Percentiles rank a stretch among this genome's conserved stretches.
Evolutionary conservation across 2,329 filamentous ascomycete species (phyloP).

Genomic region (Lachnellula willkommii): DNA sequence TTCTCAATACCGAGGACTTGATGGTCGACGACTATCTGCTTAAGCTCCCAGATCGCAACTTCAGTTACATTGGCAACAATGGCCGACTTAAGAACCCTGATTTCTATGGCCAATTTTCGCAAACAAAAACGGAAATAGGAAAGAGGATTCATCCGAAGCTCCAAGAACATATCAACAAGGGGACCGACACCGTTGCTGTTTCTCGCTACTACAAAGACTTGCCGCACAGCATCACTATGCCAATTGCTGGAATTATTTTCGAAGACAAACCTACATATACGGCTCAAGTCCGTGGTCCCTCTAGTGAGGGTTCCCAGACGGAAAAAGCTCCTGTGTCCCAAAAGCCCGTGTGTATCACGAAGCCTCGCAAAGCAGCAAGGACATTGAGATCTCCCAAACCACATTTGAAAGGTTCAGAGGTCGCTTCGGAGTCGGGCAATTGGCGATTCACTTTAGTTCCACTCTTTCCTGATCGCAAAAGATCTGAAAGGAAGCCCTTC

Average conservation of each 20-base stretch:
- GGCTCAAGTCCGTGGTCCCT: neutral
- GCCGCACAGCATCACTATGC: slow-evolving; percentile 8
- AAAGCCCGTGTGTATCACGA: neutral
- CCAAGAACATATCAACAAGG: slow-evolving; percentile 17
- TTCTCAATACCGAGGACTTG: slow-evolving; percentile 15
- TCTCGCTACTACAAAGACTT: slow-evolving; percentile 18
- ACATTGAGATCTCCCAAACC: neutral
- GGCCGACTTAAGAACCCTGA: slow-evolving; percentile 16
- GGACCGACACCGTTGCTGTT: slow-evolving; percentile 14
- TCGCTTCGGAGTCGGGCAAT: neutral
- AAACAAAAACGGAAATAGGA: neutral
- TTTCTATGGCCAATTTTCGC: neutral
- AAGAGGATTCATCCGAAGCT: slow-evolving; percentile 22
- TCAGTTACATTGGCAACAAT: slow-evolving; percentile 14
- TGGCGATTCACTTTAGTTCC: neutral
- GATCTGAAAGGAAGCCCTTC: neutral
- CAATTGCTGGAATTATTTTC: slow-evolving; percentile 21
- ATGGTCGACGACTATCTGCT: slow-evolving; percentile 17
- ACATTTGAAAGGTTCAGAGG: neutral
- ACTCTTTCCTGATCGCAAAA: neutral
- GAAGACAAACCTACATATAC: neutral
- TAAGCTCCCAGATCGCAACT: slow-evolving; percentile 13
- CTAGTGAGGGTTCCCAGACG: neutral
- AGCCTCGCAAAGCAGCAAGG: neutral
- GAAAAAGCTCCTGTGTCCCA: neutral